These are phyloP conservation scores for Pseudogymnoascus sp. DNA, from an alignment of 2,329 filamentous ascomycete genomes.

Conservation along the genomic window DNA sequence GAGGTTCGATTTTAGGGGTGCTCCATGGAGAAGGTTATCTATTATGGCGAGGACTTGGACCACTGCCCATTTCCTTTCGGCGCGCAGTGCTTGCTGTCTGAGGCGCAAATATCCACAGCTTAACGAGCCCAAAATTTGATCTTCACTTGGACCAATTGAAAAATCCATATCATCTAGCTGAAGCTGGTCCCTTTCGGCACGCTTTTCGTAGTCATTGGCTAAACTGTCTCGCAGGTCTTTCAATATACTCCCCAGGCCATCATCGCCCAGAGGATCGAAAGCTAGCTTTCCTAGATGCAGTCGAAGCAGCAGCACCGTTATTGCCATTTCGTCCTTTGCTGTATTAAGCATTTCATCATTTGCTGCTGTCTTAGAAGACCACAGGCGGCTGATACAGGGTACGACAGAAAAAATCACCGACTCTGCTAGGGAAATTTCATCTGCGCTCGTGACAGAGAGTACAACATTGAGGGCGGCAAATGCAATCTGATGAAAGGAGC, in stretches of 20 bases:
- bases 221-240: constrained; percentile 63
- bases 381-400: constrained; percentile 66
- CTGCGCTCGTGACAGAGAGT: constrained; percentile 56
- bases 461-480: constrained; percentile 71
- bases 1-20: not conserved
- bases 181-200: constrained; percentile 63
- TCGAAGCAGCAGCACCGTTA: constrained; percentile 59
- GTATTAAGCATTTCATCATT: constrained; percentile 48
- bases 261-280: constrained; percentile 29
- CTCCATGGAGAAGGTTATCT: constrained; percentile 10
- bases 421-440: constrained; percentile 58
- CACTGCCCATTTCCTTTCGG: constrained; percentile 53
- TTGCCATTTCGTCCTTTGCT: constrained; percentile 71
- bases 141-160: constrained; percentile 30
- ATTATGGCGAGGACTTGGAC: constrained; percentile 48
- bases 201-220: constrained; percentile 69
- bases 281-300: constrained; percentile 54
- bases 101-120: constrained; percentile 45
- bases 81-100: constrained; percentile 43
- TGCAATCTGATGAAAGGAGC: constrained; percentile 60
- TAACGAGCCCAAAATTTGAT: constrained; percentile 31
- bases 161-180: constrained; percentile 66
- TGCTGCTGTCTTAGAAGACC: constrained; percentile 61
- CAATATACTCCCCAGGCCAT: constrained; percentile 37
- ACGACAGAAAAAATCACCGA: constrained; percentile 52